phyloP scores from a whole-genome alignment of 331 rosid species.

The Spiraea crenata region DNA sequence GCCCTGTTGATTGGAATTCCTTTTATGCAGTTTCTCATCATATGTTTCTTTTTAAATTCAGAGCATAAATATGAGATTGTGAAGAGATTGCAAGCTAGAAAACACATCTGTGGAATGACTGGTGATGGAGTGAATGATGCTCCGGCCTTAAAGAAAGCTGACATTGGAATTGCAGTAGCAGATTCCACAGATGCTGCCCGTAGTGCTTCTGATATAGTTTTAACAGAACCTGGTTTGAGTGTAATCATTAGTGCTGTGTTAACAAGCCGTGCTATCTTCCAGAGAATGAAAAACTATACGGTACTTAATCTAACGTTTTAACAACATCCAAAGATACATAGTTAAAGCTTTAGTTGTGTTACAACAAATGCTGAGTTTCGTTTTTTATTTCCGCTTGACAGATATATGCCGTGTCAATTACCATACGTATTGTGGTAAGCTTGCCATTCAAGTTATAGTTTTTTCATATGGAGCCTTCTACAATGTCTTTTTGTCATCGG shows the following conservation, averaged over 20 bases:
- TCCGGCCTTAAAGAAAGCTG: constrained; percentile 61
- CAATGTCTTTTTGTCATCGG: constrained; percentile 10
- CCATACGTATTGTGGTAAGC: constrained; percentile 78
- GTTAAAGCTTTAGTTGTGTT: not conserved
- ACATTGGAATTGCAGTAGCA: constrained; percentile 67
- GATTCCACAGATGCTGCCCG: constrained; percentile 80
- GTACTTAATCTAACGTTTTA: constrained; percentile 25
- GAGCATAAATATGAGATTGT: constrained; percentile 84
- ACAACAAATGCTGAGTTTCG: constrained; percentile 4
- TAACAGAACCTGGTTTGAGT: constrained; percentile 80
- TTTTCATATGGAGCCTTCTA: constrained; percentile 10
- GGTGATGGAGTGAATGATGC: constrained; percentile 88
- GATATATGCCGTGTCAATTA: constrained; percentile 83
- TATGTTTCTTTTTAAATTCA: constrained; percentile 14
- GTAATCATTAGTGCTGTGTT: constrained; percentile 77
- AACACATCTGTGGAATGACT: constrained; percentile 83
- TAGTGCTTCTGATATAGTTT: constrained; percentile 76
- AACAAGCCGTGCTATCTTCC: constrained; percentile 77
- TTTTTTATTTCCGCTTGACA: constrained; percentile 24
- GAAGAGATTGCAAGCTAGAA: constrained; percentile 62
- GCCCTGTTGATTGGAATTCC: not conserved
- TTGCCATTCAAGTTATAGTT: not conserved
- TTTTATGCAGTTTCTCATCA: constrained; percentile 12
- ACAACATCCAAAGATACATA: not conserved
- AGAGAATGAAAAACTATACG: constrained; percentile 80